Conservation (phyloP, 2,329 filamentous ascomycete species). For the Trichophyton benhamiae region DNA sequence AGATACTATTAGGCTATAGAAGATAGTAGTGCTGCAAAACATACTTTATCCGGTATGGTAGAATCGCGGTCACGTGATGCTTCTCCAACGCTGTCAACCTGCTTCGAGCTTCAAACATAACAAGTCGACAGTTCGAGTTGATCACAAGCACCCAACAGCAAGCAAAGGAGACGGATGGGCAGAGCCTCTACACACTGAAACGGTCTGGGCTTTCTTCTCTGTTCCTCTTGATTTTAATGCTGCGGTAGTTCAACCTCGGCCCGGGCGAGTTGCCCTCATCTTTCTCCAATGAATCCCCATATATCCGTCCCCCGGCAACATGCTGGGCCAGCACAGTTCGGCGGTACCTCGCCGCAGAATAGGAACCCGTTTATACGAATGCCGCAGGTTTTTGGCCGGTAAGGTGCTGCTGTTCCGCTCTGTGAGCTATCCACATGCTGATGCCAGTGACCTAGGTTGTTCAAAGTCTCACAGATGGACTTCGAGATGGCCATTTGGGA, state of each 20-base stretch:
- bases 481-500: conserved; percentile 64
- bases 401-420: conserved; percentile 4
- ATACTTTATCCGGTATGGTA: no score
- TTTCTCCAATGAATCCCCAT: conserved; percentile 43
- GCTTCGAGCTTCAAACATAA: neutral
- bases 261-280: conserved; percentile 11
- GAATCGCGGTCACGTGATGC: neutral
- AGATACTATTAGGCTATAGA: no score
- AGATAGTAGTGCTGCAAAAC: no score
- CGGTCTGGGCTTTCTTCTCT: neutral
- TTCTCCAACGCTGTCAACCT: neutral
- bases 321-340: conserved; percentile 42
- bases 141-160: neutral
- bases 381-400: conserved; percentile 56
- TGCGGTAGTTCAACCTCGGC: neutral
- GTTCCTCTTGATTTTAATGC: neutral
- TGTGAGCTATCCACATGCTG: neutral
- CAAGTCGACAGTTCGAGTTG: neutral
- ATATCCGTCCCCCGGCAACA: conserved; percentile 49
- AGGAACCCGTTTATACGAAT: conserved; percentile 45
- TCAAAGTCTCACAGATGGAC: conserved; percentile 64
- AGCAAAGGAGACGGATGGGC: neutral
- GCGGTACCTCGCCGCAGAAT: conserved; percentile 37
- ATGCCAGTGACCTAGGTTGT: conserved; percentile 34
- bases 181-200: no score